Percentiles rank a stretch among this genome's conserved stretches.
Evolutionary conservation across 1,284 basidiomycete genomes (phyloP).

Genomic region (Moesziomyces sp.): DNA sequence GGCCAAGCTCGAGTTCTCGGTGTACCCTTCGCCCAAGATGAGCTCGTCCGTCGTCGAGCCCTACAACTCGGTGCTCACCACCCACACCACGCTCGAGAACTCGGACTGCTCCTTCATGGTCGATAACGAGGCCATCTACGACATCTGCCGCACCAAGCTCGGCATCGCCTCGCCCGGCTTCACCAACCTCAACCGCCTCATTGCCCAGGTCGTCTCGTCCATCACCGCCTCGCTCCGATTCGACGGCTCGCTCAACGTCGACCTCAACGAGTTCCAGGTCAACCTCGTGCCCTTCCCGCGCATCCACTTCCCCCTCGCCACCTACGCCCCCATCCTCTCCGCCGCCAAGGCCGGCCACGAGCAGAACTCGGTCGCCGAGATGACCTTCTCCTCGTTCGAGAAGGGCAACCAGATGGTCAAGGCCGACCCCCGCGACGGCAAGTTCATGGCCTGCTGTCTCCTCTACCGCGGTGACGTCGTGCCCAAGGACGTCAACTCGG

Average conservation of each 20-base stretch:
- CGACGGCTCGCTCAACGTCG: conserved; percentile 97
- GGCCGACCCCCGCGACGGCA: conserved; percentile 71
- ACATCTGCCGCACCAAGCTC: conserved; percentile 97
- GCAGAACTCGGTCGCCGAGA: conserved; percentile 96
- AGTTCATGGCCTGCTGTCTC: conserved; percentile 81
- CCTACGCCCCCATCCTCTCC: conserved; percentile 93
- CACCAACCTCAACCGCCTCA: conserved; percentile 94
- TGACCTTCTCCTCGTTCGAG: conserved; percentile 99
- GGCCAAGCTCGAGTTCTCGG: conserved; percentile 98
- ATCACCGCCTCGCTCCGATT: conserved; percentile 97
- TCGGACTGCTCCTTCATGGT: conserved; percentile 85
- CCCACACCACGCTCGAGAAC: conserved; percentile 98
- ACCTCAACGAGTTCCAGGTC: conserved; percentile 98
- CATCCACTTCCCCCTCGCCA: conserved; percentile 98
- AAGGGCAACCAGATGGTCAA: conserved; percentile 93
- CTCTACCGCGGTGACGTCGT: conserved; percentile 90
- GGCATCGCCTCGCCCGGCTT: conserved; percentile 88
- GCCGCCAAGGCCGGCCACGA: conserved; percentile 85
- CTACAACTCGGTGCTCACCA: conserved; percentile 98
- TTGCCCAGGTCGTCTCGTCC: conserved; percentile 93
- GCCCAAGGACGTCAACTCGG: conserved; percentile 94
- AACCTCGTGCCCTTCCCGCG: conserved; percentile 86
- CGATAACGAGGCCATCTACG: conserved; percentile 79
- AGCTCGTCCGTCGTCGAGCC: conserved; percentile 98
- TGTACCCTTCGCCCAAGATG: conserved; percentile 81